Percentiles rank a stretch among this genome's conserved stretches.
Conservation (phyloP, 2,329 filamentous ascomycete genomes). For the Apiospora hydei region DNA sequence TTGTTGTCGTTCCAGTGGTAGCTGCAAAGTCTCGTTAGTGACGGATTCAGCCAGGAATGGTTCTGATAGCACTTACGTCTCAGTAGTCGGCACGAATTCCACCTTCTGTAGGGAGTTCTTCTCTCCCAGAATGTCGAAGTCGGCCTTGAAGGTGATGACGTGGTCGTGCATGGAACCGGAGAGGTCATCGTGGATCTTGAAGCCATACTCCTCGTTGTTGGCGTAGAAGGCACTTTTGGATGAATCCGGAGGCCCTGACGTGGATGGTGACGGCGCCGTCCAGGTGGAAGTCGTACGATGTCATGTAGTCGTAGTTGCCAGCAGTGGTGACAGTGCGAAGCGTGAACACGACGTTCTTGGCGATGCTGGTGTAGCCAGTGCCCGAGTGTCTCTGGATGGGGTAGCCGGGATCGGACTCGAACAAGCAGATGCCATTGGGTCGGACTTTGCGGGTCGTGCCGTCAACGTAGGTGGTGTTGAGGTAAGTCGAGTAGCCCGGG, state of each 20-base stretch:
- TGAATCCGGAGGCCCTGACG: constrained; percentile 44
- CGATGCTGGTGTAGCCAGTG: constrained; percentile 32
- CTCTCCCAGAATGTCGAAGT: constrained; percentile 44
- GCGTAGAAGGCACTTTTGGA: constrained; percentile 41
- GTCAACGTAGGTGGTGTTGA: constrained; percentile 33
- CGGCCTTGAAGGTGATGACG: constrained; percentile 45
- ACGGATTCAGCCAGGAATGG: constrained; percentile 28
- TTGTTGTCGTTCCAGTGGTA: constrained; percentile 42
- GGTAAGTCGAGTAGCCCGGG: constrained; percentile 38
- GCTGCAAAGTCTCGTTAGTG: constrained; percentile 38
- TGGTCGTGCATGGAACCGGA: constrained; percentile 46
- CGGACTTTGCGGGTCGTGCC: constrained; percentile 38
- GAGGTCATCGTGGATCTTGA: constrained; percentile 42
- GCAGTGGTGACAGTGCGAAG: constrained; percentile 48
- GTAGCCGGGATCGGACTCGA: constrained; percentile 48
- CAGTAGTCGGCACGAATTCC: constrained; percentile 34
- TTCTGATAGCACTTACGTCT: constrained; percentile 36
- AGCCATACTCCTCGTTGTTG: constrained; percentile 43
- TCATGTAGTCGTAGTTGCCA: constrained; percentile 52
- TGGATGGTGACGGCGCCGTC: constrained; percentile 50
- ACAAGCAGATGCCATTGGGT: constrained; percentile 52
- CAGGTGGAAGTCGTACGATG: constrained; percentile 50
- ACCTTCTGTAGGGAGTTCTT: constrained; percentile 36
- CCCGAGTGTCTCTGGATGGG: constrained; percentile 47
- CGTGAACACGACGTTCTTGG: constrained; percentile 41